Base-by-base conservation (phyloP, 345 rosid genomes). In the Kandelia obovata region DNA sequence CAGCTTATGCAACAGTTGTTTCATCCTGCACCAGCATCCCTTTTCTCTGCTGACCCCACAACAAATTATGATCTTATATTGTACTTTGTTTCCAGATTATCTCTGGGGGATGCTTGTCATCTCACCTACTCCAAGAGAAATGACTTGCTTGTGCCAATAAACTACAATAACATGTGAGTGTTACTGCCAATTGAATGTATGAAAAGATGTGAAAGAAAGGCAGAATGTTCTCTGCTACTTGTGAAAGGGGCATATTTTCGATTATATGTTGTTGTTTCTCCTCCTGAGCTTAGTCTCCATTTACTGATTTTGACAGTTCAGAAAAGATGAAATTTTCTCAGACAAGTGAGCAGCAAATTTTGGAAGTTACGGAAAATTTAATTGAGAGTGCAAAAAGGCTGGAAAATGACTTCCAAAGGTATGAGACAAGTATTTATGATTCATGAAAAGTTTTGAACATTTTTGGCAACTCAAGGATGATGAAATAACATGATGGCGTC, bases 1-100 rank as follows among this genome's bases (percentile, higher is more conserved):
- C 94, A 87, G 71, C 89, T 95, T 70, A 80, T 85, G 83, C 99
- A 95, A 79, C 90, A 83, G 61, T 66, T 90, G 49, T 73, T 86
- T 73, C 51, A 58, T 37, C 86, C 92, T 39, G 82, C 96, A 58
- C 82, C 85, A 26, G 84, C 85, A 30, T 71, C 73, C 46, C 77
- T 90, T 70, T 80, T 93, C 53, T 75, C 78, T 69, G 79, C 78
- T 66, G 84, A 80, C 71, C 81, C 86, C 71, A 72, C 67, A 30
- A 35, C 87, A 65, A 75, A 83, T 63, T 79, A 77, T 49, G 91
- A 88, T 76, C 81, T 65, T 66, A 78, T 83, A 69, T 73, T 73
- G 13, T 90, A 83, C 71, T 78, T 81, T 69, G 67, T 82, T 27
- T 74, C 88, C 72, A 84, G 95, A 76, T 80, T 79, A 75, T 82